phyloP scores from a whole-genome alignment of 2,329 filamentous ascomycete species.

The Fusarium continuum region DNA sequence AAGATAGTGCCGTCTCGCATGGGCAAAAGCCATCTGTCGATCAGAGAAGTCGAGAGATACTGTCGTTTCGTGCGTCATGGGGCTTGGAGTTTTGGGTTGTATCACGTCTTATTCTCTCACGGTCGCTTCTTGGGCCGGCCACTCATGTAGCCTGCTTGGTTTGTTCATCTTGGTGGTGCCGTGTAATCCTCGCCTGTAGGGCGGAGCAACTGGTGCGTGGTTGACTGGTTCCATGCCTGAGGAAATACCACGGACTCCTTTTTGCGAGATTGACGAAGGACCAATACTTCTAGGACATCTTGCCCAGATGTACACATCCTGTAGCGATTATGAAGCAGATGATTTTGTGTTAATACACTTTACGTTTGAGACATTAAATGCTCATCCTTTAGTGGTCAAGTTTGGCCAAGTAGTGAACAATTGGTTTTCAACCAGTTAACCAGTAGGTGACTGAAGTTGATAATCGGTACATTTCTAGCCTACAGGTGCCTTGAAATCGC shows the following conservation, averaged over 20 bases:
- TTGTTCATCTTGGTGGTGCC: slow-evolving; percentile 25
- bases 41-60: slow-evolving; percentile 3
- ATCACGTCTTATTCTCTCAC: slow-evolving; percentile 14
- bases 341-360: neutral
- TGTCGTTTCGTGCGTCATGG: slow-evolving; percentile 27
- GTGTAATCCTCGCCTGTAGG: neutral
- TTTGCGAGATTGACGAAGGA: slow-evolving; percentile 12
- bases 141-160: slow-evolving; percentile 22
- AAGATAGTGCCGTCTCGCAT: slow-evolving; percentile 32
- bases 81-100: slow-evolving; percentile 41
- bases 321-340: slow-evolving; percentile 6
- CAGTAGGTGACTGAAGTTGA: neutral
- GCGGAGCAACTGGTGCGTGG: neutral
- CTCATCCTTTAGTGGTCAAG: too few relatives aligned
- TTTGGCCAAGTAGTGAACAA: neutral
- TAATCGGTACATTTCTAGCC: slow-evolving; percentile 23
- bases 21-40: slow-evolving; percentile 6
- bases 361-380: neutral
- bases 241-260: slow-evolving; percentile 31
- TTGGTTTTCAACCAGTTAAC: neutral
- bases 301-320: slow-evolving; percentile 2
- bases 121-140: slow-evolving; percentile 12
- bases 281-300: neutral
- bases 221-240: slow-evolving; percentile 15
- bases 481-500: slow-evolving; percentile 17